Conservation (phyloP, 768 basidiomycete species). For the Gloeopeniophorella convolvens region DNA sequence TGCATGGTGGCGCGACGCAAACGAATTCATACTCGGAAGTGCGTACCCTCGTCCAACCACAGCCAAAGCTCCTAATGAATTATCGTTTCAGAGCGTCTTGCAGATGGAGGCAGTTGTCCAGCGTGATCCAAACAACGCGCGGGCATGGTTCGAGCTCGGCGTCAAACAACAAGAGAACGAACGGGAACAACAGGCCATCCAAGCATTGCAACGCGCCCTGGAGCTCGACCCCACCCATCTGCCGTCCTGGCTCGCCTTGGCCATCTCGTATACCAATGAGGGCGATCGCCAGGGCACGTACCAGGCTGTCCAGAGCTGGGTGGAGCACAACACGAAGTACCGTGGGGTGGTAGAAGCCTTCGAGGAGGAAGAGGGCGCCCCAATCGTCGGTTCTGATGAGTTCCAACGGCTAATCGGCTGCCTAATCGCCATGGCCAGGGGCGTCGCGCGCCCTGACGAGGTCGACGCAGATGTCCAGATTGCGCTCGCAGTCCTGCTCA, state of each 20-base stretch:
- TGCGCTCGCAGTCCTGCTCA: constrained; percentile 87
- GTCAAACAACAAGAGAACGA: constrained; percentile 98
- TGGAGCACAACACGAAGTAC: constrained; percentile 55
- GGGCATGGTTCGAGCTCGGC: constrained; percentile 87
- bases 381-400: constrained; percentile 29
- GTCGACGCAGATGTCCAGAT: constrained; percentile 95
- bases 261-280: constrained; percentile 90
- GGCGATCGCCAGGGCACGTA: constrained; percentile 67
- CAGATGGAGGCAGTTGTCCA: constrained; percentile 89
- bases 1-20: constrained; percentile 22
- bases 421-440: constrained; percentile 74
- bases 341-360: constrained; percentile 35
- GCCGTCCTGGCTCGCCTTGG: constrained; percentile 84
- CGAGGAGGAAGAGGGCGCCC: constrained; percentile 28
- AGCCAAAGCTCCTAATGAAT: constrained; percentile 11
- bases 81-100: constrained; percentile 60
- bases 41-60: constrained; percentile 16
- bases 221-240: constrained; percentile 73
- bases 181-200: constrained; percentile 83
- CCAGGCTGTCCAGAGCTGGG: constrained; percentile 82
- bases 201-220: constrained; percentile 74
- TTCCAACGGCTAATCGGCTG: constrained; percentile 60
- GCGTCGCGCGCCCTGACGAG: constrained; percentile 39
- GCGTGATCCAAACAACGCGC: constrained; percentile 58
- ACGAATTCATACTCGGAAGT: constrained; percentile 34